Evolutionary conservation across 139 green algal genomes (phyloP), one percentile per base, ranked within the genome.

Genomic region (Coelastrella sp.): DNA sequence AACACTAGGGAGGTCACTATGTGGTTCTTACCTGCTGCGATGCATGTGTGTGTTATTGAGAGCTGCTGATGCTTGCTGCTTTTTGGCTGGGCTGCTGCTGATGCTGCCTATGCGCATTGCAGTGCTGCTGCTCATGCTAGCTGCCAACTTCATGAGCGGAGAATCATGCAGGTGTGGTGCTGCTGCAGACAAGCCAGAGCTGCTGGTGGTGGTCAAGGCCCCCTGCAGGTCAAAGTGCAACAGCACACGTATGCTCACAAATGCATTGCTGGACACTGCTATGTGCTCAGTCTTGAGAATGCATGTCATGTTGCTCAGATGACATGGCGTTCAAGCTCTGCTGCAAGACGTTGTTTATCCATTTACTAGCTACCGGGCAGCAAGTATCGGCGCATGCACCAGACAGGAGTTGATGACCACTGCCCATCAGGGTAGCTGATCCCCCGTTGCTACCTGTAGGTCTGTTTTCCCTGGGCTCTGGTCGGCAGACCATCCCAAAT

Each of bases 61-160:
- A 47, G 32, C 32, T 47, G 32, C 32, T 47, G 32, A 47, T 47
- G 32, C 68, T 76, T 8, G 68, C 68, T 76, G 68, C 17, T 17
- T 76, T 10, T 5, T 76, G 68, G 5, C 14, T 8, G 5, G 13
- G 32, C 66, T 65, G 83, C 54, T 66, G 60, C n/a, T 58, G 54
- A 22, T 22, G 11, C 47, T 32, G 5, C 4, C 22, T 19, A n/a
- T 64, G 17, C 47, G 17, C 17, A 6, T 47, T 20, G 14, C 86
- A 74, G 77, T 91, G 76, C 86, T 86, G 75, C 76, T 86, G 77
- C 77, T 86, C 77, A 77, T 82, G 54, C 11, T 74, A 58, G 82
- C 65, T 79, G 82, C 82, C 32, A 87, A 56, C 82, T 86, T 86
- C 58, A 75, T 8, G 7, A 86, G 80, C 4, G 80, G 60, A 3